These are phyloP conservation scores for Debaryomyces fabryi DNA, from an alignment of 1,139 yeast species.

Conservation along the genomic window DNA sequence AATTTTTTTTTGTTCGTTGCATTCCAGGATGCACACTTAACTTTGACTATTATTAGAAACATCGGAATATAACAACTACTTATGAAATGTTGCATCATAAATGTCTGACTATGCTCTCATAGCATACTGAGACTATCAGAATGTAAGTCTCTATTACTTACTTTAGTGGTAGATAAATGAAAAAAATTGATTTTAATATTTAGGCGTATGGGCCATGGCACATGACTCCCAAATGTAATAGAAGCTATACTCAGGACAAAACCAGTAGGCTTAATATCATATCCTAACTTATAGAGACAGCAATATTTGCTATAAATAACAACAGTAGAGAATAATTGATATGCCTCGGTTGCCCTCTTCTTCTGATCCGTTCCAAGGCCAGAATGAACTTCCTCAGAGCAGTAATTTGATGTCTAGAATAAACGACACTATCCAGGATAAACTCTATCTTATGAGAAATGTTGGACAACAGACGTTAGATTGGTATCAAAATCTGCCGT, in stretches of 20 bases:
- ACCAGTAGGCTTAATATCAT: background rate
- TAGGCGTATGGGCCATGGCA: background rate
- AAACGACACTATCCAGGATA: background rate
- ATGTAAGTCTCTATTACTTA: background rate
- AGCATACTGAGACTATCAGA: background rate
- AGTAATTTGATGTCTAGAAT: background rate
- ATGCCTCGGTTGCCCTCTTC: conserved; percentile 8
- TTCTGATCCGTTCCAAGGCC: conserved; percentile 1
- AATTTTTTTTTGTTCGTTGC: conserved; percentile 4
- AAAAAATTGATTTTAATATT: background rate
- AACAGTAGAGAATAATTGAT: background rate
- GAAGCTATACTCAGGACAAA: background rate
- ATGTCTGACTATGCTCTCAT: background rate
- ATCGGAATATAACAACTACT: too few relatives aligned
- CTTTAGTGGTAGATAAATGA: background rate
- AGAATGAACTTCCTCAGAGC: background rate
- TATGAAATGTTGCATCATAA: too few relatives aligned
- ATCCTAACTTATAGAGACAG: background rate
- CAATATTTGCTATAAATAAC: background rate
- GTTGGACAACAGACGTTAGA: conserved; percentile 4
- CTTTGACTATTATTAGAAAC: background rate
- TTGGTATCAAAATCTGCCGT: conserved; percentile 28
- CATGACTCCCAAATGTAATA: background rate
- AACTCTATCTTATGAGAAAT: background rate
- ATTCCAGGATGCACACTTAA: background rate